A percentile compares a stretch with the other conserved stretches of the same genome.
phyloP scores from a whole-genome alignment of 2,329 filamentous ascomycete genomes.

The Microcyclosporella mali region DNA sequence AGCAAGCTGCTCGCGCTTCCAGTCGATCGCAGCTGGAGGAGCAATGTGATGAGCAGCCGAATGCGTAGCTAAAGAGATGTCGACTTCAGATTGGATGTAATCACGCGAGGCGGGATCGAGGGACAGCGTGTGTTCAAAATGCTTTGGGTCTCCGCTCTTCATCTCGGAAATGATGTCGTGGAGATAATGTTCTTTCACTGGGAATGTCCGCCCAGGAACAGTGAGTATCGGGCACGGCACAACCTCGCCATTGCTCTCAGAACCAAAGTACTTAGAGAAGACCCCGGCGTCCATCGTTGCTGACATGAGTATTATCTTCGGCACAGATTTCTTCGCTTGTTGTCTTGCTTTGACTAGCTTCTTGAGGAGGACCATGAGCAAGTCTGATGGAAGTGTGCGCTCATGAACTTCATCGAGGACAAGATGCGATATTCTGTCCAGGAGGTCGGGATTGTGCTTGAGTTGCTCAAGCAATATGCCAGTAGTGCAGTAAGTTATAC shows the following conservation, averaged over 20 bases:
- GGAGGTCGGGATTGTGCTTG: slow-evolving; percentile 35
- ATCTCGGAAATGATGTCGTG: slow-evolving; percentile 35
- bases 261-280: slow-evolving; percentile 41
- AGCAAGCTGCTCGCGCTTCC: slow-evolving; percentile 30
- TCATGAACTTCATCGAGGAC: slow-evolving; percentile 50
- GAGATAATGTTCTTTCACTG: slow-evolving; percentile 40
- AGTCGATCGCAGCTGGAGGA: slow-evolving; percentile 33
- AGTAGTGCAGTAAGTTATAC: slow-evolving; percentile 47
- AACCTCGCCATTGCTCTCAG: slow-evolving; percentile 26
- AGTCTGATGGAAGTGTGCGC: slow-evolving; percentile 41
- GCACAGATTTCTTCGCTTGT: slow-evolving; percentile 29
- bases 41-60: slow-evolving; percentile 5
- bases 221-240: slow-evolving; percentile 37
- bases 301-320: slow-evolving; percentile 46
- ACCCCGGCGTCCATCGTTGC: slow-evolving; percentile 43
- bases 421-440: slow-evolving; percentile 43
- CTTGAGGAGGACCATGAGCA: slow-evolving; percentile 43
- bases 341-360: slow-evolving; percentile 35
- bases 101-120: slow-evolving; percentile 11
- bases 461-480: slow-evolving; percentile 45
- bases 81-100: slow-evolving; percentile 18
- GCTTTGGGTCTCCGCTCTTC: slow-evolving; percentile 17
- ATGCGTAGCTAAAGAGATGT: no score
- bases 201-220: slow-evolving; percentile 41
- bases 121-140: slow-evolving; percentile 11